Conservation (phyloP, 495 filamentous ascomycete genomes). For the Paragyromitra xinjiangensis region DNA sequence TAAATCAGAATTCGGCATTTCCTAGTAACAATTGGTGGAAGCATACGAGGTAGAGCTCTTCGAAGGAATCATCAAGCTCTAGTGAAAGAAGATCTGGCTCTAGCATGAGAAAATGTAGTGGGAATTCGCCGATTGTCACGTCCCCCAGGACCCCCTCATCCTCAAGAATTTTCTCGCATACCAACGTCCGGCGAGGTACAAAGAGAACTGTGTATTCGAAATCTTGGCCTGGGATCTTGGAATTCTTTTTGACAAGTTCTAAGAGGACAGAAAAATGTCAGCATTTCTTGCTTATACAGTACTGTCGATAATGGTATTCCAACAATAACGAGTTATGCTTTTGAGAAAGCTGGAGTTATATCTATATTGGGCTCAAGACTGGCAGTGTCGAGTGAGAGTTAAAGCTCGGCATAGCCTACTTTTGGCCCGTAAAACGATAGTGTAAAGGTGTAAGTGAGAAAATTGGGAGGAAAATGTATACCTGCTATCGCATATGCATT, state of each 20-base stretch:
- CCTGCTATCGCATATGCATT: conserved; percentile 86
- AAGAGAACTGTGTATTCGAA: conserved; percentile 83
- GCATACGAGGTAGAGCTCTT: conserved; percentile 82
- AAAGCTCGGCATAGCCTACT: conserved; percentile 71
- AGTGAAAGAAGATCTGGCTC: conserved; percentile 91
- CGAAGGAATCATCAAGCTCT: conserved; percentile 85
- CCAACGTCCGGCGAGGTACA: conserved; percentile 87
- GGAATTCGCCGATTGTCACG: conserved; percentile 83
- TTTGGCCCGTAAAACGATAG: conserved; percentile 62
- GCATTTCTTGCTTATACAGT: conserved; percentile 40
- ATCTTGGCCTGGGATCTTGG: conserved; percentile 81
- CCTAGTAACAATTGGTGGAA: background rate
- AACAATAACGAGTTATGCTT: conserved; percentile 30
- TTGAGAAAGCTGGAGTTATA: conserved; percentile 36
- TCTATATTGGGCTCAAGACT: conserved; percentile 72
- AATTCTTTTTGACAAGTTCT: conserved; percentile 92
- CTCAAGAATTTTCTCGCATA: conserved; percentile 91
- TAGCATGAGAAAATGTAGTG: conserved; percentile 87
- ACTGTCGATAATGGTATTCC: conserved; percentile 54
- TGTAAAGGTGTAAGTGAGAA: conserved; percentile 3
- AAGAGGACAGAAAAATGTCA: conserved; percentile 45
- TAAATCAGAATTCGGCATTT: conserved; percentile 15
- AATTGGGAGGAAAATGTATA: conserved; percentile 64
- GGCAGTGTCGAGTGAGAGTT: conserved; percentile 68
- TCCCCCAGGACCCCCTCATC: conserved; percentile 93